Conservation (phyloP, 768 basidiomycete species). For the Trametes sanguinea region DNA sequence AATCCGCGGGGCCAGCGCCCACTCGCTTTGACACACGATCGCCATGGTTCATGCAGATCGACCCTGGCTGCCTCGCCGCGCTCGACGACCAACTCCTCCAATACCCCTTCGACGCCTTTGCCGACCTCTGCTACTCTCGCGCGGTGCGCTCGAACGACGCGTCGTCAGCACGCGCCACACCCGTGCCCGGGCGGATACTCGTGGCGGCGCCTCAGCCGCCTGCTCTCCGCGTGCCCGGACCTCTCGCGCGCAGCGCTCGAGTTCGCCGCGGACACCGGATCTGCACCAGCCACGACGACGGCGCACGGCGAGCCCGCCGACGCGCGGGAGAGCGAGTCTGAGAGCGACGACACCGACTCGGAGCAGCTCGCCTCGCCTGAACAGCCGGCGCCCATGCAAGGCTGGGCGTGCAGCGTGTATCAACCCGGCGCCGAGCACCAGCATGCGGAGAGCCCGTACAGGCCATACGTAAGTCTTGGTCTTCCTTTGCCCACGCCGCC, state of each 20-base stretch:
- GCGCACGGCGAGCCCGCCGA: background rate
- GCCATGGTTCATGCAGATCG: constrained; percentile 38
- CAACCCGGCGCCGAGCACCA: background rate
- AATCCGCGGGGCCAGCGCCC: constrained; percentile 5
- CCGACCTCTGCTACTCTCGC: constrained; percentile 44
- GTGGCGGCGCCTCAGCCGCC: constrained; percentile 21
- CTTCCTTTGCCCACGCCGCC: background rate
- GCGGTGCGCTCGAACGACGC: constrained; percentile 33
- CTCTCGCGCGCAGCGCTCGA: background rate
- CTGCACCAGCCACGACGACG: background rate
- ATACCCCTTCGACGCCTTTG: constrained; percentile 43
- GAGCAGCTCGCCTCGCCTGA: constrained; percentile 20
- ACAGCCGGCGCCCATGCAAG: background rate
- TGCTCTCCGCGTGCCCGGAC: constrained; percentile 13
- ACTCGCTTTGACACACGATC: constrained; percentile 12
- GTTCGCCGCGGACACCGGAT: background rate
- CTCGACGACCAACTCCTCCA: constrained; percentile 46
- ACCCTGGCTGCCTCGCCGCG: constrained; percentile 42
- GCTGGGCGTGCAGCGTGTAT: constrained; percentile 2
- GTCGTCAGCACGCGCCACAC: background rate
- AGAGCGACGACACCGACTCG: constrained; percentile 11
- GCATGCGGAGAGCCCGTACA: constrained; percentile 8
- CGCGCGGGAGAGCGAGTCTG: constrained; percentile 8
- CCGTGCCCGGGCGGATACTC: constrained; percentile 7
- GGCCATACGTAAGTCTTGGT: constrained; percentile 7